A percentile compares a stretch with the other conserved stretches of the same genome.
These are phyloP conservation scores for Alternaria incomplexa DNA, from an alignment of 2,329 filamentous ascomycete genomes.

Conservation along the genomic window DNA sequence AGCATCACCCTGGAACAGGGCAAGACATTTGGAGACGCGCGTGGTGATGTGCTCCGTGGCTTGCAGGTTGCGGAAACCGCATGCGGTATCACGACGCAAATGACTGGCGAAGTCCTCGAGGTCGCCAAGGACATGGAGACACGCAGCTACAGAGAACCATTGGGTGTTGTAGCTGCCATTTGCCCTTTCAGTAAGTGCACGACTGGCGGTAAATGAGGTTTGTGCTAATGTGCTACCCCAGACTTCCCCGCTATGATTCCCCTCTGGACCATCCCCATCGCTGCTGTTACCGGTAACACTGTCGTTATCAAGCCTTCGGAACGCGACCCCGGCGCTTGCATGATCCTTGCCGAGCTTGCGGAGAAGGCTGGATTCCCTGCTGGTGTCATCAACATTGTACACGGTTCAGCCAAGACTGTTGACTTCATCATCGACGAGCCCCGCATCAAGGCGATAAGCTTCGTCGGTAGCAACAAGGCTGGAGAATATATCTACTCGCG, in stretches of 20 bases:
- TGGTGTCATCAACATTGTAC: slow-evolving; percentile 82
- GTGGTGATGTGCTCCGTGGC: slow-evolving; percentile 80
- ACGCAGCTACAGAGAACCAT: slow-evolving; percentile 77
- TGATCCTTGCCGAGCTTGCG: slow-evolving; percentile 83
- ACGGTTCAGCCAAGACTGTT: slow-evolving; percentile 80
- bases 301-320: slow-evolving; percentile 86
- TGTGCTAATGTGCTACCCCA: slow-evolving; percentile 46
- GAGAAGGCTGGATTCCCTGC: slow-evolving; percentile 81
- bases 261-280: slow-evolving; percentile 87
- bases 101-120: slow-evolving; percentile 84
- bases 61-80: slow-evolving; percentile 86
- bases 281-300: slow-evolving; percentile 83
- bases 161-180: slow-evolving; percentile 82
- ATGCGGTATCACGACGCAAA: slow-evolving; percentile 78
- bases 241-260: slow-evolving; percentile 94
- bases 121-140: slow-evolving; percentile 93
- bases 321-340: slow-evolving; percentile 80
- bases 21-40: slow-evolving; percentile 85
- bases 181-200: slow-evolving; percentile 77
- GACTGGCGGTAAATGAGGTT: not conserved
- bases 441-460: slow-evolving; percentile 83
- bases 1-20: slow-evolving; percentile 88
- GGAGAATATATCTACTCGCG: slow-evolving; percentile 85
- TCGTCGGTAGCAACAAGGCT: slow-evolving; percentile 86
- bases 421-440: slow-evolving; percentile 88